Base-by-base conservation (phyloP, 2,329 filamentous ascomycete genomes). In the Myotisia sp. region DNA sequence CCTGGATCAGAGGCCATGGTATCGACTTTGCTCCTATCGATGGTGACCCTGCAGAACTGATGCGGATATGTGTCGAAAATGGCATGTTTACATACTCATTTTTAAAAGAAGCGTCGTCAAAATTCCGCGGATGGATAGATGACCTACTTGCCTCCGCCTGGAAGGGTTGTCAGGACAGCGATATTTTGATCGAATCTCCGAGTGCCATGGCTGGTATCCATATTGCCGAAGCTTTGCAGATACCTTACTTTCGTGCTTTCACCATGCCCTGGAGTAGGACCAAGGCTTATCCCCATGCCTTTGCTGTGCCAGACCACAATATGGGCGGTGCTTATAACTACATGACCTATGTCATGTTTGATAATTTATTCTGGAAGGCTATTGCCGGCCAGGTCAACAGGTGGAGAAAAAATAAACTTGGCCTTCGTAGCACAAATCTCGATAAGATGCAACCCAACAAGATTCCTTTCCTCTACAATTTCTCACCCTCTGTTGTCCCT, bases 211-310 rank as follows among this genome's bases (percentile, higher is more conserved):
- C 80, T 0, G 90, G 90, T 17, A 93, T 98, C 35, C 90, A 98
- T 55, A 92, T 98, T 44, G 90, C 90, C 1, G 90, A 98, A 59
- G 84, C 85, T 16, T 68, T 98, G 2, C 69, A 74, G 9, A 92
- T 98, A 28, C 90, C 90, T 0, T 98, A 98, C 56, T 95, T 95
- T 63, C 76, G 90, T 37, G 87, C 86, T 0, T 98, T 98, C 53
- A 92, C 85, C 12, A 98, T 98, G 90, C 90, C 90, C 0, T 98
- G 90, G 90, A 93, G 90, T 0, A 76, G 86, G 31, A 98, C 90
- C 10, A 71, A 90, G 34, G 85, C 87, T 1, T 98, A 98, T 48
- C 90, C 90, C 2, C 90, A 98, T 56, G 90, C 90, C 0, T 98
- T 98, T 57, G 79, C 87, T 17, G 86, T 92, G 41, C 81, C 85